A percentile compares a stretch with the other conserved stretches of the same genome.
These are phyloP conservation scores for Piloderma croceum DNA, from an alignment of 768 basidiomycete genomes.

Conservation along the genomic window DNA sequence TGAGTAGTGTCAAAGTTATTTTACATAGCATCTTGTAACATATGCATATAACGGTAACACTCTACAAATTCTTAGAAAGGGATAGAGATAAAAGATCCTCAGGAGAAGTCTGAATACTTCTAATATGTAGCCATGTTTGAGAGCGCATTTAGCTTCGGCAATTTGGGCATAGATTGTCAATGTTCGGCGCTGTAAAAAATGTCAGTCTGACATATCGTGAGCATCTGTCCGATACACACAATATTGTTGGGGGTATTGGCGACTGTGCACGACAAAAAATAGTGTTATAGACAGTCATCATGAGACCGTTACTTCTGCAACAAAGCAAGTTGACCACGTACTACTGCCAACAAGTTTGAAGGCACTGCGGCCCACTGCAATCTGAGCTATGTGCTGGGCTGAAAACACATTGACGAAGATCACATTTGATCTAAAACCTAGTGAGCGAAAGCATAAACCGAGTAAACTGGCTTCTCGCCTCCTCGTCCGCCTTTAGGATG, in stretches of 20 bases:
- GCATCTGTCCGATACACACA: constrained; percentile 28
- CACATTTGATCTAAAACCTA: constrained; percentile 53
- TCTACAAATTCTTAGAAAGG: too few relatives aligned
- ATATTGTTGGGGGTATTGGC: constrained; percentile 63
- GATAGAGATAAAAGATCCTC: too few relatives aligned
- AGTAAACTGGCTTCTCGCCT: too few relatives aligned
- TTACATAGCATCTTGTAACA: too few relatives aligned
- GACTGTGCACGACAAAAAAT: constrained; percentile 33
- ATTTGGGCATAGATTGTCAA: constrained; percentile 54
- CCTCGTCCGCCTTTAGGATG: too few relatives aligned
- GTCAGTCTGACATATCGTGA: constrained; percentile 6
- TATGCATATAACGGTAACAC: too few relatives aligned
- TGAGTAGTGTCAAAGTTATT: too few relatives aligned
- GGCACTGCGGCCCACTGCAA: constrained; percentile 49
- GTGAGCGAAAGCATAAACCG: constrained; percentile 3
- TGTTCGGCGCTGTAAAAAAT: constrained; percentile 44
- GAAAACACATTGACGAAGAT: constrained; percentile 55
- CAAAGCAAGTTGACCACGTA: constrained; percentile 36
- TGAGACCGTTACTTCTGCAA: neutral
- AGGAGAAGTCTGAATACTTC: too few relatives aligned
- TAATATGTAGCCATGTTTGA: too few relatives aligned
- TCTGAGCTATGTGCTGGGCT: constrained; percentile 48
- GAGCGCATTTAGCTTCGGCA: too few relatives aligned
- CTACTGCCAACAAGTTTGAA: constrained; percentile 66
- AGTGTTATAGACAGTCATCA: too few relatives aligned